Conservation (phyloP, 495 filamentous ascomycete species). For the Saxophila tyrrhenica region DNA sequence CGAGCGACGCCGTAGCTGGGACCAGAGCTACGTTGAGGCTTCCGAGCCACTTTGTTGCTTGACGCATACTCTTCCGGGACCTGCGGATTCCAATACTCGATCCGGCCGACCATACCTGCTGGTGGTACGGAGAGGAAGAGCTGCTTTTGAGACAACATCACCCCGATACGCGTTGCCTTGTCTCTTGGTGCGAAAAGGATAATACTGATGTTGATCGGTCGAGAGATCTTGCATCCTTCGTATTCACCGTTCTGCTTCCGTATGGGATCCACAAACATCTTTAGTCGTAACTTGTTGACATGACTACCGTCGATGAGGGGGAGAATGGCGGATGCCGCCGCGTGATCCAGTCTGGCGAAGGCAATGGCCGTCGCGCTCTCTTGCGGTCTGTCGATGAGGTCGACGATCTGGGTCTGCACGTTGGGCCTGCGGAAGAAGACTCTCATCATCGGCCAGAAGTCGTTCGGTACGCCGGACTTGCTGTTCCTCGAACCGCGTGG, state of each 20-base stretch:
- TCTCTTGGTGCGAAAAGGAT: slow-evolving; percentile 72
- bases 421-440: background rate
- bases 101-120: slow-evolving; percentile 29
- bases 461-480: background rate
- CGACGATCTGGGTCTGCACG: slow-evolving; percentile 2
- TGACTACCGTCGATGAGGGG: slow-evolving; percentile 1
- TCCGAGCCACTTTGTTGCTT: background rate
- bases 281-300: slow-evolving; percentile 46
- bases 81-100: slow-evolving; percentile 61
- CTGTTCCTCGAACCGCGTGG: background rate
- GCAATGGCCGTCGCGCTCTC: background rate
- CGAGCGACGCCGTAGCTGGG: slow-evolving; percentile 40
- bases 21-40: background rate
- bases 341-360: slow-evolving; percentile 28
- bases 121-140: slow-evolving; percentile 43
- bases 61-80: slow-evolving; percentile 31
- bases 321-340: slow-evolving; percentile 3
- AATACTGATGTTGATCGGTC: slow-evolving; percentile 47
- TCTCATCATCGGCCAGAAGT: slow-evolving; percentile 6
- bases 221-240: slow-evolving; percentile 42
- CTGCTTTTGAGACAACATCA: slow-evolving; percentile 49
- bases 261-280: slow-evolving; percentile 53
- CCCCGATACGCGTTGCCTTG: slow-evolving; percentile 50
- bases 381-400: slow-evolving; percentile 1
- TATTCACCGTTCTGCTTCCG: slow-evolving; percentile 44